Evolutionary conservation across 1,139 yeast genomes (phyloP).

Genomic region (Pichia sp.): DNA sequence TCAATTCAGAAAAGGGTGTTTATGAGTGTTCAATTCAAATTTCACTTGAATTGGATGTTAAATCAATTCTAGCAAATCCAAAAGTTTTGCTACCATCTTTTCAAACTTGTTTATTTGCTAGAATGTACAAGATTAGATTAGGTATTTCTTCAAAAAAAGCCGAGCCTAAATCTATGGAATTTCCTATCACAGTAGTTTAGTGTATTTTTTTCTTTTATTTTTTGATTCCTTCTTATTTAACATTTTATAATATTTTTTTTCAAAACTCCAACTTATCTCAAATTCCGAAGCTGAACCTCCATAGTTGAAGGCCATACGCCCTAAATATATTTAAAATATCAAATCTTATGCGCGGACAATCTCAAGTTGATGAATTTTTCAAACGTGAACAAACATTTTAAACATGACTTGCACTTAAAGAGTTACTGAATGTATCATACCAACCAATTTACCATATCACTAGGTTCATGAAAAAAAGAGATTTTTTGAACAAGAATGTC

Average conservation of each 20-base stretch:
- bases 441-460: background rate
- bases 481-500: constrained; percentile 7
- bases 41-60: constrained; percentile 1
- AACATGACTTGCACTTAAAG: background rate
- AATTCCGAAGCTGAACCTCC: too few relatives aligned
- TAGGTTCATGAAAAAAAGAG: background rate
- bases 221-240: background rate
- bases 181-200: constrained; percentile 7
- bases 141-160: background rate
- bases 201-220: background rate
- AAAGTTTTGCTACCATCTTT: constrained; percentile 9
- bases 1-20: background rate
- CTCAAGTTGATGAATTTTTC: background rate
- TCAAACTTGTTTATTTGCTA: constrained; percentile 9
- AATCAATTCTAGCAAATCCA: background rate
- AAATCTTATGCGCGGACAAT: background rate
- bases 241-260: background rate
- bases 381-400: background rate
- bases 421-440: background rate
- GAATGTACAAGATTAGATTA: constrained; percentile 8
- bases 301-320: too few relatives aligned
- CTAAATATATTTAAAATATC: background rate
- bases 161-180: background rate
- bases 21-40: background rate
- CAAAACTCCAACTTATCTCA: background rate